phyloP scores from a whole-genome alignment of 352 stramenopile genomes.

The Globisporangium canariense region DNA sequence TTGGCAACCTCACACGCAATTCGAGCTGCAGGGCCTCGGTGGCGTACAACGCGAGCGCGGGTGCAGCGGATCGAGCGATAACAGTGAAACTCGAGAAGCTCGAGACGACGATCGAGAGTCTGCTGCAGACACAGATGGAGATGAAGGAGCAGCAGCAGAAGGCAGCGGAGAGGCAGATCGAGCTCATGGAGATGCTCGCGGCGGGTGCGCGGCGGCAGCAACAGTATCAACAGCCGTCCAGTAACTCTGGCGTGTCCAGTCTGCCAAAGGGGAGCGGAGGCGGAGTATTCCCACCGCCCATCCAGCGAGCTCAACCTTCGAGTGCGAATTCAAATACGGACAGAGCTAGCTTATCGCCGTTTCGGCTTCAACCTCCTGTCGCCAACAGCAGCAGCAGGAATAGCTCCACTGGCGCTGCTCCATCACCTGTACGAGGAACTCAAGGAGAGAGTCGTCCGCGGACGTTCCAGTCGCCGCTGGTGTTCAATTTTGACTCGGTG shows the following conservation, averaged over 20 bases:
- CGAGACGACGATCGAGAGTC: conserved; percentile 35
- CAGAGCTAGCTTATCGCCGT: background rate
- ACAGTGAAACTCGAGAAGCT: conserved; percentile 46
- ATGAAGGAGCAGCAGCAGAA: conserved; percentile 42
- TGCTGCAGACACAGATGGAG: conserved; percentile 35
- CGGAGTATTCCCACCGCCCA: conserved; percentile 1
- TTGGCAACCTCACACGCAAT: background rate
- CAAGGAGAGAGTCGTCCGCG: background rate
- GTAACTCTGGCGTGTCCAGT: background rate
- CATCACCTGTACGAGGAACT: background rate
- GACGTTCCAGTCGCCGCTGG: conserved; percentile 15
- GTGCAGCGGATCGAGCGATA: conserved; percentile 17
- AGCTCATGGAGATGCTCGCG: conserved; percentile 37
- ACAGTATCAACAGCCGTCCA: conserved; percentile 4
- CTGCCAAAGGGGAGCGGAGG: background rate
- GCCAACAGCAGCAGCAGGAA: background rate
- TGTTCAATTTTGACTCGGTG: conserved; percentile 54
- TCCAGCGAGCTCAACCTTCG: conserved; percentile 1
- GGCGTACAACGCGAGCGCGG: background rate
- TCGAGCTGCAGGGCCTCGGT: background rate
- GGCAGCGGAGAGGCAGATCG: conserved; percentile 28
- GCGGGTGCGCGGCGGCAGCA: background rate
- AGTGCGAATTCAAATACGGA: background rate
- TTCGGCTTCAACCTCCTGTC: background rate
- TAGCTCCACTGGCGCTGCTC: background rate